Percentiles rank a stretch among this genome's conserved stretches.
Evolutionary conservation across 768 basidiomycete species (phyloP).

Genomic region (Arthromyces matolae): DNA sequence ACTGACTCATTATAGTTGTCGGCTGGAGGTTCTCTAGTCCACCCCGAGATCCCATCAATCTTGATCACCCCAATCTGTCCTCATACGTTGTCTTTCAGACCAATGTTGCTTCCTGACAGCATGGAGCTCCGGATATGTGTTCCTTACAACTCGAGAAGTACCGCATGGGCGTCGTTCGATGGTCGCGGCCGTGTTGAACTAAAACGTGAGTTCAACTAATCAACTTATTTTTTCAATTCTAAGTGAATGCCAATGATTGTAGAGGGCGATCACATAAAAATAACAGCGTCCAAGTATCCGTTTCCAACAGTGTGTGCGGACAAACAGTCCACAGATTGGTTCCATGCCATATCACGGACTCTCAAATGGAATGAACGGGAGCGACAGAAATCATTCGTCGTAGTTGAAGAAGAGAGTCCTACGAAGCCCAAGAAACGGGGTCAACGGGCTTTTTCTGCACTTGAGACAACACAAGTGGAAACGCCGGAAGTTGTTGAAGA

Average conservation of each 20-base stretch:
- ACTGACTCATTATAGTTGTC: constrained; percentile 54
- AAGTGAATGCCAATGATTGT: constrained; percentile 15
- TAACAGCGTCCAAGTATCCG: constrained; percentile 94
- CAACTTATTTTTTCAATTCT: constrained; percentile 2
- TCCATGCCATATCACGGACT: constrained; percentile 93
- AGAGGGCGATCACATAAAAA: constrained; percentile 99
- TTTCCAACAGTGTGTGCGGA: constrained; percentile 99
- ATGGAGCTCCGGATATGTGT: constrained; percentile 99
- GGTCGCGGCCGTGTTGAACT: constrained; percentile 95
- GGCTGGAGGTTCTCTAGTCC: constrained; percentile 95
- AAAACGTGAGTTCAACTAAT: constrained; percentile 65
- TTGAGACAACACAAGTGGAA: constrained; percentile 8
- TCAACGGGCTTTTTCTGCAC: constrained; percentile 18
- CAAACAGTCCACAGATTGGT: constrained; percentile 98
- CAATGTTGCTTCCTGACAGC: constrained; percentile 96
- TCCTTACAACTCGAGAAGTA: constrained; percentile 97
- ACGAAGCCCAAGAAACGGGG: constrained; percentile 32
- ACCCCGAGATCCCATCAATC: constrained; percentile 95
- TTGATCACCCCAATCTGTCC: constrained; percentile 98
- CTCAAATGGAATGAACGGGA: constrained; percentile 99
- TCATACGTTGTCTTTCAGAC: constrained; percentile 96
- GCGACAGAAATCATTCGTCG: constrained; percentile 97
- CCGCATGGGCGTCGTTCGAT: constrained; percentile 98
- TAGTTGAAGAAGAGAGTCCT: constrained; percentile 91
- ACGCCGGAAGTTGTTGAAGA: constrained; percentile 16